phyloP scores from a whole-genome alignment of 2,329 filamentous ascomycete species.

The Seiridium unicorne region DNA sequence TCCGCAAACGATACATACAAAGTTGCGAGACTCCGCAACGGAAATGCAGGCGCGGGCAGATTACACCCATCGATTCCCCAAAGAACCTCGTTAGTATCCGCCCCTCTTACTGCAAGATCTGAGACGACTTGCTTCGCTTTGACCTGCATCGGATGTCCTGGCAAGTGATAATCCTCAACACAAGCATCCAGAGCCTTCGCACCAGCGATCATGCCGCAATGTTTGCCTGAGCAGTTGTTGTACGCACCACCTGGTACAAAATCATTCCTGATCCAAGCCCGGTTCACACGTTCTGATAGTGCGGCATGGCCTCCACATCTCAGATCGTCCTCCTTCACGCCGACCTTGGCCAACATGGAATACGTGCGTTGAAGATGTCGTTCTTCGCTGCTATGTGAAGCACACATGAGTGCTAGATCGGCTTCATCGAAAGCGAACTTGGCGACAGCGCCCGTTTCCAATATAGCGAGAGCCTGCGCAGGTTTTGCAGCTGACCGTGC shows the following conservation, averaged over 20 bases:
- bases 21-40: slow-evolving; percentile 31
- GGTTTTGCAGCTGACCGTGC: slow-evolving; percentile 45
- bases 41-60: slow-evolving; percentile 41
- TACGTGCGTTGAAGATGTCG: slow-evolving; percentile 35
- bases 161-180: slow-evolving; percentile 32
- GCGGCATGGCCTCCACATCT: slow-evolving; percentile 41
- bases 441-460: slow-evolving; percentile 38
- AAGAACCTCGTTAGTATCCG: slow-evolving; percentile 19
- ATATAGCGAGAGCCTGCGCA: slow-evolving; percentile 40
- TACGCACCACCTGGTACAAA: slow-evolving; percentile 34
- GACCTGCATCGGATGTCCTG: slow-evolving; percentile 35
- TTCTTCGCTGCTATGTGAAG: slow-evolving; percentile 44
- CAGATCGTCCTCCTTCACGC: slow-evolving; percentile 32
- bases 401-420: slow-evolving; percentile 45
- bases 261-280: slow-evolving; percentile 35
- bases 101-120: slow-evolving; percentile 29
- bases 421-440: slow-evolving; percentile 33
- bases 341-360: slow-evolving; percentile 34
- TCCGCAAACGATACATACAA: slow-evolving; percentile 36
- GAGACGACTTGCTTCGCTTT: slow-evolving; percentile 34
- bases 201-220: slow-evolving; percentile 45
- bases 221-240: slow-evolving; percentile 49
- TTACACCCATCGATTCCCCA: slow-evolving; percentile 49
- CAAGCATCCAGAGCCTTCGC: slow-evolving; percentile 32
- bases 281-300: slow-evolving; percentile 32